Evolutionary conservation across 2,329 filamentous ascomycete species (phyloP).

Genomic region (Neobulgaria alba): DNA sequence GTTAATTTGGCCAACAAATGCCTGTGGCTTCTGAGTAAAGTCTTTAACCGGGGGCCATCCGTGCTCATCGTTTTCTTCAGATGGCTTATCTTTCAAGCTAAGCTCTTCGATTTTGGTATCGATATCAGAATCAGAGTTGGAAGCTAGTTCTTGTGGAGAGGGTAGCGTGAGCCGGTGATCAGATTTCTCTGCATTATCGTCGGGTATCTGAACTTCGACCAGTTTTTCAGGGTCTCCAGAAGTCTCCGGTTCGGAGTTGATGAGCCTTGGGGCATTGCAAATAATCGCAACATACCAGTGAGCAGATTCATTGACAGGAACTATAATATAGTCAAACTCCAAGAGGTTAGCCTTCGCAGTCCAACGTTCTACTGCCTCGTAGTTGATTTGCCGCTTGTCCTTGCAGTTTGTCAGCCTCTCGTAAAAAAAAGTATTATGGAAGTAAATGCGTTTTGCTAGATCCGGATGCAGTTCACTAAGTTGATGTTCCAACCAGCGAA

Average conservation of each 20-base stretch:
- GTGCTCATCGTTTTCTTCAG: too few relatives aligned
- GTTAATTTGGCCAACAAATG: too few relatives aligned
- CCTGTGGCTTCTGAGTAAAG: too few relatives aligned
- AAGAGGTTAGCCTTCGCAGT: conserved; percentile 80
- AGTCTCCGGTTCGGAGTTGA: too few relatives aligned
- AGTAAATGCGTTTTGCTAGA: conserved; percentile 60
- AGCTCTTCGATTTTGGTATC: conserved; percentile 8
- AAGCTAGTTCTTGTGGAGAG: too few relatives aligned
- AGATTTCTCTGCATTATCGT: too few relatives aligned
- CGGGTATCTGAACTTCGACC: too few relatives aligned
- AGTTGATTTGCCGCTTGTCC: conserved; percentile 61
- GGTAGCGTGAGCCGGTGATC: too few relatives aligned
- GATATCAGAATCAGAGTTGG: too few relatives aligned
- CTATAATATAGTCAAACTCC: conserved; percentile 76
- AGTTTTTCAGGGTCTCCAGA: too few relatives aligned
- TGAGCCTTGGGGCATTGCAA: conserved; percentile 69
- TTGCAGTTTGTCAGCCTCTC: conserved; percentile 58
- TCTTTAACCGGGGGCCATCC: too few relatives aligned
- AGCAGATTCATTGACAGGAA: conserved; percentile 77
- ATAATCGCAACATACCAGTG: conserved; percentile 98
- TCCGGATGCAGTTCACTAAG: conserved; percentile 47
- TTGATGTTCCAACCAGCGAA: conserved; percentile 61
- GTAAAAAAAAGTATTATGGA: conserved; percentile 93
- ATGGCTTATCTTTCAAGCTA: conserved; percentile 10
- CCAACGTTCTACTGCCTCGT: conserved; percentile 79